A percentile compares a stretch with the other conserved stretches of the same genome.
Evolutionary conservation across 2,329 filamentous ascomycete species (phyloP).

Genomic region (Dryadomyces sulphureus): DNA sequence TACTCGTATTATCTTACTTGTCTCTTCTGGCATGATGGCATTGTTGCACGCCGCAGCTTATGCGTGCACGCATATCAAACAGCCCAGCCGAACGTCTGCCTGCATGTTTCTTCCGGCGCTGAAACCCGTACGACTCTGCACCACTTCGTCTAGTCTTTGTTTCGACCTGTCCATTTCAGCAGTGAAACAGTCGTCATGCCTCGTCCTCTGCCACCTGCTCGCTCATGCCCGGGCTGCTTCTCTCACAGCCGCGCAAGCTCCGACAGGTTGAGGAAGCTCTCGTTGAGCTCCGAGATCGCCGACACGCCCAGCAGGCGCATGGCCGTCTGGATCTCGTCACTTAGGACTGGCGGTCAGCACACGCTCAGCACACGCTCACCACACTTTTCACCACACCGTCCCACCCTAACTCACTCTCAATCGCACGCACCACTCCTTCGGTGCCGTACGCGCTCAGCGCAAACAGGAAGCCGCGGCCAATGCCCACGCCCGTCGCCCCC

Average conservation of each 20-base stretch:
- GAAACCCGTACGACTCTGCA: too few species aligned
- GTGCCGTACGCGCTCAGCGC: conserved; percentile 25
- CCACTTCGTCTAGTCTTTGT: too few species aligned
- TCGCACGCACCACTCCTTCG: conserved; percentile 23
- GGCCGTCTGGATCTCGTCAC: conserved; percentile 8
- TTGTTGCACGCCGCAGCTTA: too few species aligned
- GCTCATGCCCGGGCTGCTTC: neutral
- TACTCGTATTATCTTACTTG: too few species aligned
- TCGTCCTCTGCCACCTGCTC: neutral
- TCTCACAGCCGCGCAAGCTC: neutral
- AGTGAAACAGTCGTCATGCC: too few species aligned
- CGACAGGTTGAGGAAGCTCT: conserved; percentile 2
- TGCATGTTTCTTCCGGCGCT: too few species aligned
- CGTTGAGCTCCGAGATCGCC: conserved; percentile 1
- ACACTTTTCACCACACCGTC: neutral
- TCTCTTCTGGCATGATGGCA: too few species aligned
- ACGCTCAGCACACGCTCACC: too few species aligned
- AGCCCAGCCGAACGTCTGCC: too few species aligned
- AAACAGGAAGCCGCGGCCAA: conserved; percentile 39
- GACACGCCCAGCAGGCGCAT: conserved; percentile 6
- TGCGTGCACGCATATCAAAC: too few species aligned
- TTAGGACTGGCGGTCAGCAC: conserved; percentile 5
- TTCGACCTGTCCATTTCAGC: too few species aligned
- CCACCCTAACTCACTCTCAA: conserved; percentile 7
- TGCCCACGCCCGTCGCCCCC: conserved; percentile 29